These are phyloP conservation scores for Fraxinus nigra DNA, from an alignment of 305 asterid species.

Conservation along the genomic window DNA sequence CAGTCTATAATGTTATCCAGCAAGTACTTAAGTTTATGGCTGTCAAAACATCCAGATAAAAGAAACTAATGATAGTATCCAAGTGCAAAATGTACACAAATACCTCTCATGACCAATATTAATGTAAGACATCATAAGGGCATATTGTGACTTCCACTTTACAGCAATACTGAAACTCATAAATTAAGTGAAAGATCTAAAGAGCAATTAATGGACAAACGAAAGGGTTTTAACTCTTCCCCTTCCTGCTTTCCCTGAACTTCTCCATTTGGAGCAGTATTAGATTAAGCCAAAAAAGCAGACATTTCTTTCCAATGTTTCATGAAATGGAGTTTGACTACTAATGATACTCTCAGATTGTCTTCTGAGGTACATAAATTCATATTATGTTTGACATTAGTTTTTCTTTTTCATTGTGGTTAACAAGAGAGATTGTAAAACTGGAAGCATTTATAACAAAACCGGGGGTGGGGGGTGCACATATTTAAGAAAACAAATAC, in stretches of 20 bases:
- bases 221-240: neutral
- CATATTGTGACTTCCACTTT: neutral
- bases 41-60: neutral
- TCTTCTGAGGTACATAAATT: neutral
- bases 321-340: neutral
- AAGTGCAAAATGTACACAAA: neutral
- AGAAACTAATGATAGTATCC: neutral
- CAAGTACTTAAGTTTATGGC: constrained; percentile 9
- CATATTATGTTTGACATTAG: neutral
- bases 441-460: neutral
- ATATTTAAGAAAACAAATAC: neutral
- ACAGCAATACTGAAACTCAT: neutral
- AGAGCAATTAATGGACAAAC: neutral
- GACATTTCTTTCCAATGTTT: neutral
- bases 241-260: neutral
- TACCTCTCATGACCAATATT: neutral
- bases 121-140: neutral
- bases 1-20: neutral
- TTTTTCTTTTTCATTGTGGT: neutral
- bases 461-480: no score
- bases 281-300: neutral
- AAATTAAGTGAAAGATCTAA: neutral
- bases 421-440: neutral
- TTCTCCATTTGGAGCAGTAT: neutral
- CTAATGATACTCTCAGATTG: neutral